Evolutionary conservation across 345 rosid species (phyloP), one percentile per base, ranked within the genome.

Genomic region (Combretum micranthum): DNA sequence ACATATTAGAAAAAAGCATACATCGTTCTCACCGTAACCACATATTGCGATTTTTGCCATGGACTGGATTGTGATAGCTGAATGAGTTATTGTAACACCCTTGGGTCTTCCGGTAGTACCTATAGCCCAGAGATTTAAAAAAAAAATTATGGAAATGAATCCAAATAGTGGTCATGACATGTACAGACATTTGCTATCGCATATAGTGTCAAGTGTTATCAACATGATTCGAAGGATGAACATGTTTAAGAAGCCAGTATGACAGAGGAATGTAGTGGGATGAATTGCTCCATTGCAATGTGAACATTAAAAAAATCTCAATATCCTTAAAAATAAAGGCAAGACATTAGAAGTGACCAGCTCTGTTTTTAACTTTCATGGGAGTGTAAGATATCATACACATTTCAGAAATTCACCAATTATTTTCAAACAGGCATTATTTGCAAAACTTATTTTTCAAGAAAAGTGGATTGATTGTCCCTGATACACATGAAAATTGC

Each of bases 41-140:
- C 78, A 86, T 49, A 83, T 54, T 56, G 90, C 85, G 61, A 86
- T 79, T 82, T 88, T 88, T 18, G 90, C 93, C 54, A 84, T 77
- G 60, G 98, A 92, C 65, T 92, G 95, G 13, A 83, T 79, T 46
- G 77, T 73, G 61, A 92, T 60, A 37, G 95, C 87, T 50, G 84
- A 71, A 69, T 92, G 93, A 74, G 83, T 84, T 71, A 84, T 69
- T 16, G 76, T 60, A 50, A 84, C 95, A 48, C 95, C 95, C 63
- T 88, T 92, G 39, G 98, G 96, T 64, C 69, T 77, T 70, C 96
- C 96, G 13, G 96, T 86, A 52, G 98, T 86, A 68, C 98, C 96
- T 84, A 65, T 23, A 55, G 14, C 58, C 66, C 75, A 56, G 18
- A 69, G 67, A 67, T 14, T n/a, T n/a, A n/a, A n/a, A n/a, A 59